Evolutionary conservation across 192 early-diverging fungal genomes (phyloP), one percentile per base, ranked within the genome.

Genomic region (Linnemannia schmuckeri): DNA sequence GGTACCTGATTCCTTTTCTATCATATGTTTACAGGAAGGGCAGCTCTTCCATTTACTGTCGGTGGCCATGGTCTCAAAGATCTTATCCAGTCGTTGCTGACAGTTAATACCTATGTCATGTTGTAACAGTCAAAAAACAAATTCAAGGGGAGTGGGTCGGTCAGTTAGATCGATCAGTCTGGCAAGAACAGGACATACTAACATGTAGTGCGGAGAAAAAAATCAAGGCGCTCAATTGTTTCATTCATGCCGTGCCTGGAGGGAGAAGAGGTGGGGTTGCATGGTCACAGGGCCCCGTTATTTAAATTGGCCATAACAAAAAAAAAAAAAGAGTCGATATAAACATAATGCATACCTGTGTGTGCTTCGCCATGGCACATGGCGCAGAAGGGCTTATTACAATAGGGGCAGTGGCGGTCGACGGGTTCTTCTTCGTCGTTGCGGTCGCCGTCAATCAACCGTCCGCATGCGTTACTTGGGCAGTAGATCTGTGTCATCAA

Each of bases 401-500:
- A 83, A 40, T 83, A 78, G 6, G 76, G 82, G 35, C 82, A 83
- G 20, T 12, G 24, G 47, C 35, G 69, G 49, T 72, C 30, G 27
- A 35, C 68, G n/a, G 10, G 44, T 20, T 40, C 30, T 0, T 13
- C 47, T 37, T 27, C 61, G 33, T 66, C 61, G 30, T 66, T 66
- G 9, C 61, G 54, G 35, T 73, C 78, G 17, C 49, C 52, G 37
- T 72, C 78, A n/a, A 80, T 74, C 38, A 80, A 30, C 27, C 54
- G 66, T 8, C 22, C 68, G 35, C 82, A 83, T 4, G 46, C 46
- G 2, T 27, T 20, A 37, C 74, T 78, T 37, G 82, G 76, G 40
- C 82, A 83, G 20, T 83, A 78, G 0, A 82, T 35, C 81, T 82
- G 33, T 24, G 35, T 22, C 22, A 37, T 42, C n/a, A 77, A 69